Conservation (phyloP, 176 grass and related monocot genomes). For the Carex kokanica region DNA sequence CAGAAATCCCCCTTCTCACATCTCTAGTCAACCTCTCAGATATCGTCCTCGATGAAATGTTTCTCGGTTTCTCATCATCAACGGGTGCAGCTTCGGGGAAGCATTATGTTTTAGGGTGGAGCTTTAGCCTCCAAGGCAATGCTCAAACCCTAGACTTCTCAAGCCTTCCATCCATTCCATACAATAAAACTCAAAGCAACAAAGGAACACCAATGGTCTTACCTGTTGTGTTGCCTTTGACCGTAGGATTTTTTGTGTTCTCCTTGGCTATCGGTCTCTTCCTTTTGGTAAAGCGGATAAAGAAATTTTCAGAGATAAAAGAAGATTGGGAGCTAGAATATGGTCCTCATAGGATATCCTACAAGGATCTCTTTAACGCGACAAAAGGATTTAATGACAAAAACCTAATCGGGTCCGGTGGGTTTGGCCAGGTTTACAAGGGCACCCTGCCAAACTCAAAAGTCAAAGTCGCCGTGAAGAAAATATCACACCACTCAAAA, state of each 20-base stretch:
- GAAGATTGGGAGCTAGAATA: slow-evolving; percentile 61
- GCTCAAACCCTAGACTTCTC: slow-evolving; percentile 37
- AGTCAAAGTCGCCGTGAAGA: slow-evolving; percentile 38
- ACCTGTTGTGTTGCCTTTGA: slow-evolving; percentile 23
- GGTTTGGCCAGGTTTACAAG: slow-evolving; percentile 55
- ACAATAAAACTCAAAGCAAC: background rate
- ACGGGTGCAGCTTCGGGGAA: slow-evolving; percentile 38
- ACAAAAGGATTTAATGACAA: slow-evolving; percentile 45
- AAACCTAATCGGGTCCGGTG: slow-evolving; percentile 40
- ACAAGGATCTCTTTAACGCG: slow-evolving; percentile 43
- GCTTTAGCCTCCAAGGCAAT: slow-evolving; percentile 36
- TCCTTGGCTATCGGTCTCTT: background rate
- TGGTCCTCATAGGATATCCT: slow-evolving; percentile 45
- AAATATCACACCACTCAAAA: slow-evolving; percentile 36
- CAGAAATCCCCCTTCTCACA: slow-evolving; percentile 23
- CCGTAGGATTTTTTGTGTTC: slow-evolving; percentile 14
- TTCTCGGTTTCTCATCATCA: slow-evolving; percentile 47
- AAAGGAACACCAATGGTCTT: slow-evolving; percentile 9
- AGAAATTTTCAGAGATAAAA: slow-evolving; percentile 34
- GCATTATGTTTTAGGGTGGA: slow-evolving; percentile 46
- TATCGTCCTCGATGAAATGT: slow-evolving; percentile 26
- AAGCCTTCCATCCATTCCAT: slow-evolving; percentile 36
- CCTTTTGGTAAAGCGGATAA: slow-evolving; percentile 16
- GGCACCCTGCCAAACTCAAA: slow-evolving; percentile 33
- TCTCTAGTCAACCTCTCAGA: slow-evolving; percentile 28